A percentile compares a stretch with the other conserved stretches of the same genome.
phyloP scores from a whole-genome alignment of 2,329 filamentous ascomycete genomes.

The Aspergillus thermomutatus region DNA sequence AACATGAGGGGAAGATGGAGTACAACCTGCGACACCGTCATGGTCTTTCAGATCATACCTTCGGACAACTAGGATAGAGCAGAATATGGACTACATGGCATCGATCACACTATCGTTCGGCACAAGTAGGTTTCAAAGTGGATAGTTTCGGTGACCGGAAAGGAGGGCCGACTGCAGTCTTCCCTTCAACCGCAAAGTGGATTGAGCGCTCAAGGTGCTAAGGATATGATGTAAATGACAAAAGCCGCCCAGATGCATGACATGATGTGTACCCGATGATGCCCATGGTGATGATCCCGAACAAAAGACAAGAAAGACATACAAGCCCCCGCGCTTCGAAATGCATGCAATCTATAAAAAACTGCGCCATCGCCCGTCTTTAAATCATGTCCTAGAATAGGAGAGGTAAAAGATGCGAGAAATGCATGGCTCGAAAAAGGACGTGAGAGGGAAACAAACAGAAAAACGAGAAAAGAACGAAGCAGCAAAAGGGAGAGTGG shows the following conservation, averaged over 20 bases:
- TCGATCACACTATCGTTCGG: neutral
- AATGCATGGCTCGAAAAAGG: constrained; percentile 6
- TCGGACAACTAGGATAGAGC: neutral
- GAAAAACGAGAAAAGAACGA: neutral
- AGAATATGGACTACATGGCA: neutral
- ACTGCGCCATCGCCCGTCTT: constrained; percentile 30
- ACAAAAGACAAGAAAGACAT: constrained; percentile 14
- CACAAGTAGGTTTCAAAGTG: neutral
- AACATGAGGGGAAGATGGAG: neutral
- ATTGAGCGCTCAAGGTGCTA: neutral
- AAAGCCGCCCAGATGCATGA: constrained; percentile 37
- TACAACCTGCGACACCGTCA: no score
- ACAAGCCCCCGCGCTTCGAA: constrained; percentile 26
- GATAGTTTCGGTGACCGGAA: neutral
- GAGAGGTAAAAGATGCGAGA: constrained; percentile 9
- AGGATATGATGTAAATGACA: constrained; percentile 14
- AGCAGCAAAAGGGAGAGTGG: neutral
- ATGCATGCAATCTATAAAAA: constrained; percentile 36
- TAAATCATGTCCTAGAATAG: constrained; percentile 23
- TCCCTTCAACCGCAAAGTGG: neutral
- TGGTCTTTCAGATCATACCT: neutral
- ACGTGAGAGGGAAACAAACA: no score
- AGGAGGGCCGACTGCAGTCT: neutral
- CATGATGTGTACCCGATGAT: constrained; percentile 28
- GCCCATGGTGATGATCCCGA: constrained; percentile 20